Conservation (phyloP, 2,329 filamentous ascomycete genomes). For the Aureobasidium sp. region DNA sequence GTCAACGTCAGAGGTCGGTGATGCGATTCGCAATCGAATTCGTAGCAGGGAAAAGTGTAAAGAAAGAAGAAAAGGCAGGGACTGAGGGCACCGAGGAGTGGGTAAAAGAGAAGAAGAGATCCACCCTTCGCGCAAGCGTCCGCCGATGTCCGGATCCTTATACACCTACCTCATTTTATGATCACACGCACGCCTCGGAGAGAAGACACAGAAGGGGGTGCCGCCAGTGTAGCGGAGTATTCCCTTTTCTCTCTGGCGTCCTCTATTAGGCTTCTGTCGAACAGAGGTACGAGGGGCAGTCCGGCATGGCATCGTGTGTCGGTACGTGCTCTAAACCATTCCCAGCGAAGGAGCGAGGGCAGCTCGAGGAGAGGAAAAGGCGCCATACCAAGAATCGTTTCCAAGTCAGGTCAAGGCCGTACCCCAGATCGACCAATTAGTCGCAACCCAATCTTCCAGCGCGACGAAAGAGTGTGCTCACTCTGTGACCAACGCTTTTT, state of each 20-base stretch:
- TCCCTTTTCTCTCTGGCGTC: not conserved
- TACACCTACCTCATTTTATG: constrained; percentile 3
- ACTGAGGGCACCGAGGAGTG: not conserved
- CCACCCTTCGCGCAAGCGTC: constrained; percentile 7
- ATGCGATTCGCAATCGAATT: not conserved
- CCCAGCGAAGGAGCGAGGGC: not conserved
- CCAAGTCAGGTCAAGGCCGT: not conserved
- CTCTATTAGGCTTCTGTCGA: constrained; percentile 12
- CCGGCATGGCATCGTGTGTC: not conserved
- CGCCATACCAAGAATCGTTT: constrained; percentile 4
- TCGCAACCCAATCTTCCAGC: not conserved
- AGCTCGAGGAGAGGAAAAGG: not conserved
- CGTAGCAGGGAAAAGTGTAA: constrained; percentile 1
- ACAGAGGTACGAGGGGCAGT: not conserved
- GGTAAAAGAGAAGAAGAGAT: not conserved
- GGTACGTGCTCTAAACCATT: not conserved
- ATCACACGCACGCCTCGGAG: constrained; percentile 1
- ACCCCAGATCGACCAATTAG: constrained; percentile 1
- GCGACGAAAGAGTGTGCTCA: not conserved
- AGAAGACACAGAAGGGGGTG: not conserved
- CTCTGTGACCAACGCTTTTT: not conserved
- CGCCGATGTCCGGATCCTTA: constrained; percentile 4
- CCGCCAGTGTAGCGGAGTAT: not conserved
- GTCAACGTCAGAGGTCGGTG: constrained; percentile 9
- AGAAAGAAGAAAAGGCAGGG: not conserved